Conservation (phyloP, 2,329 filamentous ascomycete species). For the Fonsecaea erecta region DNA sequence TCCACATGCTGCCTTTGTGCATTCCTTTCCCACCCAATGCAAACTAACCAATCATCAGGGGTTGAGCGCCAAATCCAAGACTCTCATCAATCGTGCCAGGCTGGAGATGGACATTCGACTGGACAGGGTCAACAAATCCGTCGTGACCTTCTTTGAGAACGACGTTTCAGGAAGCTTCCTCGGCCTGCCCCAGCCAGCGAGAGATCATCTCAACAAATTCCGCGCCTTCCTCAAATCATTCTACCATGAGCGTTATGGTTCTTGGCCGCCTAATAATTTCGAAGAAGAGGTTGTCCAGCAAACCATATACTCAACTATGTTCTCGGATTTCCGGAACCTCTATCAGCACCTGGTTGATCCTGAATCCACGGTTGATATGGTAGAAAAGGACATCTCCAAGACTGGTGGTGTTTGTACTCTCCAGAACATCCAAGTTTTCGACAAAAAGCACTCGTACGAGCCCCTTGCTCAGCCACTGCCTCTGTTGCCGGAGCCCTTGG, state of each 20-base stretch:
- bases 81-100: constrained; percentile 67
- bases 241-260: constrained; percentile 70
- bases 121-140: constrained; percentile 59
- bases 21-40: not conserved
- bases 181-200: constrained; percentile 64
- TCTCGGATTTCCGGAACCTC: constrained; percentile 70
- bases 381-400: constrained; percentile 60
- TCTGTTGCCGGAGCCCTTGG: constrained; percentile 58
- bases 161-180: constrained; percentile 70
- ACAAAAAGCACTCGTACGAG: constrained; percentile 62
- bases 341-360: constrained; percentile 74
- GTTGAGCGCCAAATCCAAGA: constrained; percentile 60
- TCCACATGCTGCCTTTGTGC: not conserved
- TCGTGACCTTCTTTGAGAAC: constrained; percentile 71
- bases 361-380: constrained; percentile 40
- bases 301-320: constrained; percentile 64
- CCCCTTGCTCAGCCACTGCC: constrained; percentile 70
- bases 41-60: constrained; percentile 38
- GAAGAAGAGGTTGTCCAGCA: constrained; percentile 60
- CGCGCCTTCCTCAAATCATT: constrained; percentile 69
- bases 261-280: constrained; percentile 67
- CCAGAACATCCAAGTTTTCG: constrained; percentile 70
- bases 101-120: constrained; percentile 70
- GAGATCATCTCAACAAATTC: constrained; percentile 74
- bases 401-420: constrained; percentile 70